Evolutionary conservation across 2,329 filamentous ascomycete species (phyloP).

Genomic region (Pseudocercospora vitis): DNA sequence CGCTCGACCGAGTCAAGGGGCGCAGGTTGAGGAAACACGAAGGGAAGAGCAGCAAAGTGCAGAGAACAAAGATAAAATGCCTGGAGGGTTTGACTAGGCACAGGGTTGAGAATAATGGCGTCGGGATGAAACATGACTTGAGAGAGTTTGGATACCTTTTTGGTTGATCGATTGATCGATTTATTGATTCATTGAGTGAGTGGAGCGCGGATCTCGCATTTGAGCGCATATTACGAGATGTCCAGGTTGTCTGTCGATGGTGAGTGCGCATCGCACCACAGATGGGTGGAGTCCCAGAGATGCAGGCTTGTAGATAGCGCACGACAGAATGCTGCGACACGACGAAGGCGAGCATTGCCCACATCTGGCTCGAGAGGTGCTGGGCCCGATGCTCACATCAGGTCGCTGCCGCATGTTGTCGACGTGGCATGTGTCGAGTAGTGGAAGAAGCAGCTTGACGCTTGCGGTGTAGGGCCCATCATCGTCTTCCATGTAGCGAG

Average conservation of each 20-base stretch:
- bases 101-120: too few species aligned
- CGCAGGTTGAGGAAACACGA: slow-evolving; percentile 26
- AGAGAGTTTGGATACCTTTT: slow-evolving; percentile 4
- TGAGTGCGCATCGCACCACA: background rate
- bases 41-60: slow-evolving; percentile 20
- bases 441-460: too few species aligned
- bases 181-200: too few species aligned
- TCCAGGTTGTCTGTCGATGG: background rate
- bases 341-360: background rate
- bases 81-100: slow-evolving; percentile 38
- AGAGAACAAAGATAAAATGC: slow-evolving; percentile 30
- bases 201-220: slow-evolving; percentile 2
- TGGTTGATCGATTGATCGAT: too few species aligned
- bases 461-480: too few species aligned
- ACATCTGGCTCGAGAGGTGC: background rate
- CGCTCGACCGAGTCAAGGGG: slow-evolving; percentile 26
- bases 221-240: background rate
- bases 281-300: slow-evolving; percentile 2
- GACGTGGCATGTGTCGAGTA: too few species aligned
- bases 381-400: too few species aligned
- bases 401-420: too few species aligned
- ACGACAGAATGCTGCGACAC: background rate
- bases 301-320: slow-evolving; percentile 1
- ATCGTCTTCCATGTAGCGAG: too few species aligned
- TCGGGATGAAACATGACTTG: slow-evolving; percentile 3